phyloP scores from a whole-genome alignment of 257 asterid genomes.

The Salvia rosmarinus region DNA sequence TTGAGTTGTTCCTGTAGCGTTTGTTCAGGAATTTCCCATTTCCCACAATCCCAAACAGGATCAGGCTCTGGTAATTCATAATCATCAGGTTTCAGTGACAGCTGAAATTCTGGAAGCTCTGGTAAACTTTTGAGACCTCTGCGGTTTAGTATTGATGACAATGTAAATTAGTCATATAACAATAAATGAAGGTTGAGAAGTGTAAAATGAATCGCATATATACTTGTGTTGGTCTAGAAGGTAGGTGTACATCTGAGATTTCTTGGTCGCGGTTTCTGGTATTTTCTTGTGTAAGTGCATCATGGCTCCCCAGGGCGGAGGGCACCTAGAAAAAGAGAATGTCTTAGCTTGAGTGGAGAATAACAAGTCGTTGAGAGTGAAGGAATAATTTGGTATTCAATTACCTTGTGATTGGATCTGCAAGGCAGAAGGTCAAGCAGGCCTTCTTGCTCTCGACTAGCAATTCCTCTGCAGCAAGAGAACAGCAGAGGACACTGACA shows the following conservation, averaged over 20 bases:
- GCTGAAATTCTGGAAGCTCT: constrained; percentile 79
- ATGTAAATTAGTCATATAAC: background rate
- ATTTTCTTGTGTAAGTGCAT: constrained; percentile 74
- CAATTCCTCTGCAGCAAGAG: constrained; percentile 72
- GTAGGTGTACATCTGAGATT: constrained; percentile 71
- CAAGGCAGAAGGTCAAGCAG: constrained; percentile 76
- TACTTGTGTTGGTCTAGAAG: constrained; percentile 75
- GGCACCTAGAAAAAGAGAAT: constrained; percentile 44
- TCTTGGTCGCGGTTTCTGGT: constrained; percentile 79
- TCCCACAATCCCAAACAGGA: constrained; percentile 61
- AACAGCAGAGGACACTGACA: constrained; percentile 62
- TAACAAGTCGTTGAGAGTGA: too few species aligned
- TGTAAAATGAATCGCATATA: background rate
- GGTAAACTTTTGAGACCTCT: constrained; percentile 59
- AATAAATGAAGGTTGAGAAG: background rate
- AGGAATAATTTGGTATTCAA: background rate
- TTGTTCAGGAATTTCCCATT: constrained; percentile 55
- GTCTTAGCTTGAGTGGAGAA: background rate
- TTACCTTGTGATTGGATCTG: constrained; percentile 78
- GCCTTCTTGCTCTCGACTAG: constrained; percentile 76
- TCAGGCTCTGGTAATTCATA: constrained; percentile 60
- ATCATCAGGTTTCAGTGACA: constrained; percentile 81
- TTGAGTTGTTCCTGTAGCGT: constrained; percentile 53
- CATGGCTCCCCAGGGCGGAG: constrained; percentile 85
- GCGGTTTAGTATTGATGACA: constrained; percentile 13